These are phyloP conservation scores for Anthracocystis setariae DNA, from an alignment of 1,284 basidiomycete genomes.

Conservation along the genomic window DNA sequence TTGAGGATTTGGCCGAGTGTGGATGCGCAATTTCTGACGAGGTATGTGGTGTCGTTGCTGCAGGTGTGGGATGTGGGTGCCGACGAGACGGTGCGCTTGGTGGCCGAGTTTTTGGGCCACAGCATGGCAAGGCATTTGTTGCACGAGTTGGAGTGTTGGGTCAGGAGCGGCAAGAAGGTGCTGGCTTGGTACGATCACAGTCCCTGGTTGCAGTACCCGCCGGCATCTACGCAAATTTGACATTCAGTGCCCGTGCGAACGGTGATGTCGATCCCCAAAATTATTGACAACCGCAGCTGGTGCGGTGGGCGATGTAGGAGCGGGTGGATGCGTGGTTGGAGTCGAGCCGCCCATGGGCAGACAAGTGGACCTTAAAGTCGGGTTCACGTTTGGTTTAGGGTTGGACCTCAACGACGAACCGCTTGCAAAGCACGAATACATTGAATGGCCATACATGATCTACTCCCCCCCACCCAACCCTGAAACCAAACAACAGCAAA, in stretches of 20 bases:
- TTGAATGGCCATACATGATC: conserved; percentile 40
- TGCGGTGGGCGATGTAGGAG: too few relatives aligned
- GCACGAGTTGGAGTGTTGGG: conserved; percentile 59
- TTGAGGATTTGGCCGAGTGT: conserved; percentile 60
- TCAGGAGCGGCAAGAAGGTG: conserved; percentile 44
- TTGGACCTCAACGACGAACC: conserved; percentile 13
- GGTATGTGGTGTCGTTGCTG: conserved; percentile 59
- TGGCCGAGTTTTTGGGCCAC: conserved; percentile 61
- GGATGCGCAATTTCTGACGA: conserved; percentile 63
- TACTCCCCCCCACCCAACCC: background rate
- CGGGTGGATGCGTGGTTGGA: conserved; percentile 18
- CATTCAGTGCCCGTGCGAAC: too few relatives aligned
- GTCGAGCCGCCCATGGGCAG: conserved; percentile 29
- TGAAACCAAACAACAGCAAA: background rate
- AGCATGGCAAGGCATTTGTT: conserved; percentile 57
- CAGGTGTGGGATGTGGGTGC: conserved; percentile 59
- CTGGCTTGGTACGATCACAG: conserved; percentile 43
- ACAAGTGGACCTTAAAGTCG: conserved; percentile 19
- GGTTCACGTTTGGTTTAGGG: conserved; percentile 22
- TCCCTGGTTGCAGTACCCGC: conserved; percentile 18
- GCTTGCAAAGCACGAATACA: conserved; percentile 8
- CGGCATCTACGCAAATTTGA: background rate
- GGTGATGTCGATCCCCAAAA: conserved; percentile 10
- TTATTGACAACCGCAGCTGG: too few relatives aligned
- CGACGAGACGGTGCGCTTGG: conserved; percentile 53